Evolutionary conservation across 441 rosid genomes (phyloP).

Genomic region (Bocquillonia castaneifolia): DNA sequence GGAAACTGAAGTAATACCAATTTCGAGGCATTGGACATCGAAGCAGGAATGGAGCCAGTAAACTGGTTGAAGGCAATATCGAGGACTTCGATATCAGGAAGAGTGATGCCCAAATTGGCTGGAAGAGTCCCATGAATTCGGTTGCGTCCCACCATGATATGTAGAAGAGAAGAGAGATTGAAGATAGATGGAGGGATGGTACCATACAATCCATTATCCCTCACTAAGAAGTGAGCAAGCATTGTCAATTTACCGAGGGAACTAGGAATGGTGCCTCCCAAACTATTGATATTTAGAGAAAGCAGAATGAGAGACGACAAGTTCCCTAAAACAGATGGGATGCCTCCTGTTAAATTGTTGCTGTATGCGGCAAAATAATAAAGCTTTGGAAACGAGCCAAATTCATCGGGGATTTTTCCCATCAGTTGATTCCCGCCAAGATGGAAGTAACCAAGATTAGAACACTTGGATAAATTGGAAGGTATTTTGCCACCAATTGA

Average conservation of each 20-base stretch:
- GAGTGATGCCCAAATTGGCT: not conserved
- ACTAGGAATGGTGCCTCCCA: not conserved
- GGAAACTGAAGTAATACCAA: not conserved
- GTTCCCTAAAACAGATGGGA: conserved; percentile 29
- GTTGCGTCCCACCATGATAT: not conserved
- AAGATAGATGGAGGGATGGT: not conserved
- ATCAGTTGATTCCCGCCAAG: conserved; percentile 5
- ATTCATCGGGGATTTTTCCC: conserved; percentile 14
- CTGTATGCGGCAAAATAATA: not conserved
- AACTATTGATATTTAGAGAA: not conserved
- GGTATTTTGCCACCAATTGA: conserved; percentile 25
- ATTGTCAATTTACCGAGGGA: not conserved
- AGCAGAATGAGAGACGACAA: not conserved
- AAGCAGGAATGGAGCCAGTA: not conserved
- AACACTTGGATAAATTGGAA: conserved; percentile 19
- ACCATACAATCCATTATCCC: not conserved
- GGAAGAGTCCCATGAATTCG: conserved; percentile 5
- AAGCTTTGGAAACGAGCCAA: conserved; percentile 15
- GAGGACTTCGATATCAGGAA: not conserved
- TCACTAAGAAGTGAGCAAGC: not conserved
- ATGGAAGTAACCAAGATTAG: conserved; percentile 5
- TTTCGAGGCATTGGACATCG: not conserved
- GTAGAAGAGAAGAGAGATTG: not conserved
- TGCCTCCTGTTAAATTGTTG: conserved; percentile 26
- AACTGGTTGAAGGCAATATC: not conserved